Percentiles rank a stretch among this genome's conserved stretches.
Conservation (phyloP, 257 asterid species). For the Haberlea rhodopensis region DNA sequence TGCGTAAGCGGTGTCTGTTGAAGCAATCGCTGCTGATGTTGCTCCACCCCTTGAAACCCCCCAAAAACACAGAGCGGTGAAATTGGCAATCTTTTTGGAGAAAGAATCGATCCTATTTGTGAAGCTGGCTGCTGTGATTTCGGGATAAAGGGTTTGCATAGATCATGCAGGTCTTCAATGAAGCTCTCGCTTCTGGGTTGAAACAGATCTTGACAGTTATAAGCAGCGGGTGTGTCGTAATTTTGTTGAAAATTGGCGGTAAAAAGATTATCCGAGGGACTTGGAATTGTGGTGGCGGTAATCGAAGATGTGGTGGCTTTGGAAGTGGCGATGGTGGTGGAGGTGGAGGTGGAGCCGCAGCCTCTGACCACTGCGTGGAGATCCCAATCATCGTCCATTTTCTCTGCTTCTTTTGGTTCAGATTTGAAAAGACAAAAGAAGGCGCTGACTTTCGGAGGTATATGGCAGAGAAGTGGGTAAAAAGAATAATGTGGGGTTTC, state of each 20-base stretch:
- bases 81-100: constrained; percentile 45
- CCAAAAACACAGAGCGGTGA: constrained; percentile 66
- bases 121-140: constrained; percentile 30
- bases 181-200: constrained; percentile 34
- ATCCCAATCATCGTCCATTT: constrained; percentile 93
- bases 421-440: constrained; percentile 32
- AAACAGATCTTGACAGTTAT: constrained; percentile 44
- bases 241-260: constrained; percentile 36
- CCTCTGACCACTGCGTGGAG: constrained; percentile 94
- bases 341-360: constrained; percentile 52
- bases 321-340: constrained; percentile 34
- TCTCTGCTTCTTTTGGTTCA: constrained; percentile 11
- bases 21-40: constrained; percentile 23
- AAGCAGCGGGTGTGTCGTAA: constrained; percentile 20
- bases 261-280: background rate
- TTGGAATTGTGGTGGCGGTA: background rate
- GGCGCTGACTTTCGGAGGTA: constrained; percentile 52
- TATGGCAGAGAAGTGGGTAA: constrained; percentile 25
- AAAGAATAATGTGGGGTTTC: constrained; percentile 22
- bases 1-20: constrained; percentile 30
- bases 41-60: constrained; percentile 53
- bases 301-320: background rate
- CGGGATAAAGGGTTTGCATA: constrained; percentile 58
- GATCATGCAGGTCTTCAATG: constrained; percentile 52
- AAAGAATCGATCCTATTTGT: background rate